Percentiles rank a stretch among this genome's conserved stretches.
phyloP scores from a whole-genome alignment of 176 grass and related monocot species.

The Microstegium vimineum region DNA sequence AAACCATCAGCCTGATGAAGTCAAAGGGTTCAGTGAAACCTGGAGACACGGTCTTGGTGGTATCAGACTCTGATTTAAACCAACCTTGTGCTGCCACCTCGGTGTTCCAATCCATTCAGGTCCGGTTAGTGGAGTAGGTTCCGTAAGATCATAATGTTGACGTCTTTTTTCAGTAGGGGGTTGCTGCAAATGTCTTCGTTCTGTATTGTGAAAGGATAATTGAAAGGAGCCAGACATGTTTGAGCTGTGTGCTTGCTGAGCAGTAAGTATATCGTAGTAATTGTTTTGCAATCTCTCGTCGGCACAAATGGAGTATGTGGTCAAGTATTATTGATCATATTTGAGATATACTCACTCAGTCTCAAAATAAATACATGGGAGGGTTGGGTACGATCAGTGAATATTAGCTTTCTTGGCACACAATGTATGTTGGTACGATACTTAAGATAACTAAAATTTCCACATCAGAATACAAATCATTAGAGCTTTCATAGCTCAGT shows the following conservation, averaged over 20 bases:
- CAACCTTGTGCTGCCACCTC: conserved; percentile 31
- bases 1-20: conserved; percentile 45
- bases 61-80: conserved; percentile 55
- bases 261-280: background rate
- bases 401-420: too few species aligned
- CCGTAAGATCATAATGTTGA: background rate
- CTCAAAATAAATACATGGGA: too few species aligned
- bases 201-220: background rate
- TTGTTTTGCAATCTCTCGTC: too few species aligned
- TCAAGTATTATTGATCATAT: too few species aligned
- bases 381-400: too few species aligned
- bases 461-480: too few species aligned
- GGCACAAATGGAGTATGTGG: too few species aligned
- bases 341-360: too few species aligned
- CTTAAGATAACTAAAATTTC: too few species aligned
- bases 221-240: background rate
- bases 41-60: conserved; percentile 52
- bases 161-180: background rate
- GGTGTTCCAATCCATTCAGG: conserved; percentile 55
- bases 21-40: conserved; percentile 44
- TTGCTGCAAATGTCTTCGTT: background rate
- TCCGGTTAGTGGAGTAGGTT: conserved; percentile 44
- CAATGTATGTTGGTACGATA: too few species aligned
- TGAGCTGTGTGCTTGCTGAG: background rate
- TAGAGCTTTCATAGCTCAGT: conserved; percentile 78